Base-by-base conservation (phyloP, 2,329 filamentous ascomycete genomes). In the Trichoderma harzianum region DNA sequence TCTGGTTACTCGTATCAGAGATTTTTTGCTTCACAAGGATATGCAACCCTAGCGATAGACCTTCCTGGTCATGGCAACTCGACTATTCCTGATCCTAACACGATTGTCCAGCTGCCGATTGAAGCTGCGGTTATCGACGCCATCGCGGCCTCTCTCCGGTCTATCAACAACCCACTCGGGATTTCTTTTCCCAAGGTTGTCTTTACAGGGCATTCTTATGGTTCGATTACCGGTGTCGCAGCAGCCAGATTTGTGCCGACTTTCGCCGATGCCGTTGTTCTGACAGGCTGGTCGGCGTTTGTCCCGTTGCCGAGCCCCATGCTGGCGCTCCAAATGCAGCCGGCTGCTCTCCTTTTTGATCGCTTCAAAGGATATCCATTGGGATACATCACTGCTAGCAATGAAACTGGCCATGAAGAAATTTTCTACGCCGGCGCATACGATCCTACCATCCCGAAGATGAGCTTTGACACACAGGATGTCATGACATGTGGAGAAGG, bases 401-500 rank as follows among this genome's bases (percentile, higher is more conserved):
- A 66, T 11, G 43, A 34, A 18, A 66, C 63, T 7, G 63, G 63
- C 18, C 63, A 66, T 11, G 28, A 66, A 32, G 30, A 57, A 26
- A 66, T 26, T 5, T 66, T 66, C n/a, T 66, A 53, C 16, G 43
- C 26, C 11, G 63, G 63, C n/a, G 24, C 26, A 30, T 66, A 53
- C 1, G 63, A 66, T 21, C 43, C 47, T 12, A 24, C 43, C 18
- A 66, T 66, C 18, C 63, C 63, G 3, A 51, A 21, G 39, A 55
- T 66, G 16, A 66, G 63, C 47, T 66, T 66, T 11, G 39, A 51
- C 18, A 30, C 28, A 1, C 47, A 66, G 28, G 63, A 66, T 55
- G 26, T 66, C 12, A 66, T 66, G 63, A 66, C 63, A 6, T 66
- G 63, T 32, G 63, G 63, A n/a, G 63, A 66, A n/a, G 63, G 63